Conservation (phyloP, 257 asterid species). For the Nicotiana tomentosiformis region DNA sequence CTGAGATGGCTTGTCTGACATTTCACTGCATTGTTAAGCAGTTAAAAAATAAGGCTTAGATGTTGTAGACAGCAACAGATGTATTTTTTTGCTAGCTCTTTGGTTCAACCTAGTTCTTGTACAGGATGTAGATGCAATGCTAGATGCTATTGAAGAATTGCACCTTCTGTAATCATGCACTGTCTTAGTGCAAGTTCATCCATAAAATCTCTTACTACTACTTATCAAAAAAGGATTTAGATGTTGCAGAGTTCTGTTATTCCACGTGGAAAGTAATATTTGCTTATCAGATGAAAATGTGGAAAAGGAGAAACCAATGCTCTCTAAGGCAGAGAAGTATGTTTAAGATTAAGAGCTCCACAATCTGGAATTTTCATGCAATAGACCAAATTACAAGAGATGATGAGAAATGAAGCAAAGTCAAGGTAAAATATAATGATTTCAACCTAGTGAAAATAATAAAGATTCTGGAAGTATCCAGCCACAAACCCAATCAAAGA, state of each 20-base stretch:
- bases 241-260: not conserved
- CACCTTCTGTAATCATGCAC: not conserved
- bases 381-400: not conserved
- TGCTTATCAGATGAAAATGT: not conserved
- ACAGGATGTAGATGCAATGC: not conserved
- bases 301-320: not conserved
- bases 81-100: not conserved
- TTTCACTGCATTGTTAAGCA: conserved; percentile 47
- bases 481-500: not conserved
- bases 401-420: not conserved
- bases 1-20: conserved; percentile 40
- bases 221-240: not conserved
- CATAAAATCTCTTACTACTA: not conserved
- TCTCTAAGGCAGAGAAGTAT: not conserved
- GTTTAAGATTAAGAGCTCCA: not conserved
- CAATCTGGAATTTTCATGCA: not conserved
- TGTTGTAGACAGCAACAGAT: not conserved
- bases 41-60: not conserved
- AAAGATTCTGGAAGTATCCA: not conserved
- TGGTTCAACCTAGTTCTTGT: not conserved
- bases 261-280: not conserved
- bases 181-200: not conserved
- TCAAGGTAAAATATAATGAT: not conserved
- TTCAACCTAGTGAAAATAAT: not conserved
- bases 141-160: not conserved